phyloP scores from a whole-genome alignment of 2,329 filamentous ascomycete genomes.

The Pseudogymnoascus sp. region DNA sequence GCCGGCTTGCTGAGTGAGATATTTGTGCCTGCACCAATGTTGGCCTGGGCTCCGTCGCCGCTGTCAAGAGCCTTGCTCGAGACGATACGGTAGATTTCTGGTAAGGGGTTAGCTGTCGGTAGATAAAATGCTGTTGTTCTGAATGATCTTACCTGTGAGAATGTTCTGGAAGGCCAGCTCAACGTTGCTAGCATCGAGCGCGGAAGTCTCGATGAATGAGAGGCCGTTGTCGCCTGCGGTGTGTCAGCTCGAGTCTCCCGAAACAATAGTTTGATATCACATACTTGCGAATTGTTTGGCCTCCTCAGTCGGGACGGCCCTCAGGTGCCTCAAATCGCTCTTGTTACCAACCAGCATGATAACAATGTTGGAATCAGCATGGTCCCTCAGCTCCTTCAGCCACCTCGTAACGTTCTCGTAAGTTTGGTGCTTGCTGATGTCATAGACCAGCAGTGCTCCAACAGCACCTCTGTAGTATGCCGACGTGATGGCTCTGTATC shows the following conservation, averaged over 20 bases:
- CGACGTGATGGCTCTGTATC: conserved; percentile 97
- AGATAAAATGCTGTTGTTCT: not conserved
- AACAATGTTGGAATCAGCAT: conserved; percentile 97
- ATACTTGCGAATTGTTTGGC: conserved; percentile 95
- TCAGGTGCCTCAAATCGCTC: conserved; percentile 98
- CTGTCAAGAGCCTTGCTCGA: conserved; percentile 95
- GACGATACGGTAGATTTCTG: conserved; percentile 99
- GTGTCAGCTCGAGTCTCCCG: conserved; percentile 22
- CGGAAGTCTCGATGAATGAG: conserved; percentile 98
- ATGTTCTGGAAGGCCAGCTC: conserved; percentile 99
- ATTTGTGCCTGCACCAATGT: conserved; percentile 70
- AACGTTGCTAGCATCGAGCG: conserved; percentile 96
- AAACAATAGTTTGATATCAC: conserved; percentile 20
- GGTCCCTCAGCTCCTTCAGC: conserved; percentile 96
- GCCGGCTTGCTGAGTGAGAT: conserved; percentile 82
- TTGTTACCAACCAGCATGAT: conserved; percentile 99
- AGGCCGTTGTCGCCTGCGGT: conserved; percentile 87
- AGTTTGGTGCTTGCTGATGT: conserved; percentile 99
- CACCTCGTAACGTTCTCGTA: conserved; percentile 98
- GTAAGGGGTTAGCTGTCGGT: conserved; percentile 12
- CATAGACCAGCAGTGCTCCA: conserved; percentile 94
- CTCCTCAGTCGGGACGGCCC: conserved; percentile 94
- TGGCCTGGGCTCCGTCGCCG: conserved; percentile 71
- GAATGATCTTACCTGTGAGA: conserved; percentile 66
- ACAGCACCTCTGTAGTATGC: conserved; percentile 98